Base-by-base conservation (phyloP, 108 stramenopile genomes). In the Bacterosira constricta region DNA sequence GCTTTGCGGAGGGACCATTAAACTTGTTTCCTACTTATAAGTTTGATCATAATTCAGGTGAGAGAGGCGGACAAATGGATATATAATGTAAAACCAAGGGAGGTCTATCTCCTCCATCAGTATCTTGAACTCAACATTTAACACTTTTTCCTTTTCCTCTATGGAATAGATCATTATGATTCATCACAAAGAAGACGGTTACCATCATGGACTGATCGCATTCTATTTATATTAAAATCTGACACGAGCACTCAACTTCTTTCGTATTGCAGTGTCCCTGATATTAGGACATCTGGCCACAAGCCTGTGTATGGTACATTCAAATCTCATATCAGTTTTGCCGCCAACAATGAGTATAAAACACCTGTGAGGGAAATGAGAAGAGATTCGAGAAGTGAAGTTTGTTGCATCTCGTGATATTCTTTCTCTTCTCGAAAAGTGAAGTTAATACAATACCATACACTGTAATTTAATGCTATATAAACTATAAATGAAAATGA, bases 121-220 rank as follows among this genome's bases (percentile, higher is more conserved):
- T n/a, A n/a, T n/a, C n/a, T n/a, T n/a, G n/a, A n/a, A n/a, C n/a
- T n/a, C n/a, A n/a, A n/a, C n/a, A 9, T 39, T 47, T 0, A 18
- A 23, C 37, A 62, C 29, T 45, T n/a, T 15, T 66, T 30, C 37
- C 25, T 18, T 67, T 54, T 12, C 12, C 29, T 41, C 37, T 39
- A 6, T 30, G 55, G 17, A 12, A 21, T 12, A 63, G 76, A 67
- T 52, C 73, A 74, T 23, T 66, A 75, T 39, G 72, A 69, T 41
- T 60, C 72, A 11, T 67, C 77, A 13, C 78, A 74, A 9, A 90
- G 96, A 67, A 50, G 92, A 35, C 85, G 99, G 6, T 97, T 97
- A 6, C 99, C 99, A 7, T 97, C 99, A 20, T 99, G 97, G 97
- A 98, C 98, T 61, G 99, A 99, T 70, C n/a, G n/a, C n/a, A n/a